Conservation (phyloP, 805 yeast species). For the Ogataea kodamae region DNA sequence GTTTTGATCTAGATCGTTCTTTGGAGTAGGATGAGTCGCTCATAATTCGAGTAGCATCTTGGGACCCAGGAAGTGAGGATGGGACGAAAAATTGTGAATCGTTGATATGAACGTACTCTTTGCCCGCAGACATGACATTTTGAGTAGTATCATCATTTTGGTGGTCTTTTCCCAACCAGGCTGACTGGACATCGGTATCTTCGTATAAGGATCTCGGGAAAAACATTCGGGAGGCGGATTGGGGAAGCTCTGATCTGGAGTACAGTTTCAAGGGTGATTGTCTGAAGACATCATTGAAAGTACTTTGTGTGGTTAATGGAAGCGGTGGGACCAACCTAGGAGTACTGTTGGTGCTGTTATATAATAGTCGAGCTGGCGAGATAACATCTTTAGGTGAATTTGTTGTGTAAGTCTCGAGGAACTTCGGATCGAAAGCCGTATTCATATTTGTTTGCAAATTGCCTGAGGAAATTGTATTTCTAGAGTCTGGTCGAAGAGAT, state of each 20-base stretch:
- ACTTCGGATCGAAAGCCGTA: constrained; percentile 15
- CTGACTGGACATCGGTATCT: constrained; percentile 13
- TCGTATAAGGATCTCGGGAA: constrained; percentile 18
- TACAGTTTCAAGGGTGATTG: constrained; percentile 17
- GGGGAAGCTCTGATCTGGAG: constrained; percentile 12
- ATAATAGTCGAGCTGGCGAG: constrained; percentile 18
- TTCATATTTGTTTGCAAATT: constrained; percentile 8
- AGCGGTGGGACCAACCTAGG: constrained; percentile 8
- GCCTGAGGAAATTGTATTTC: constrained; percentile 10
- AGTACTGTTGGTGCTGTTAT: constrained; percentile 12
- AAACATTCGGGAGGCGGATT: constrained; percentile 12
- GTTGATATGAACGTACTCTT: constrained; percentile 15
- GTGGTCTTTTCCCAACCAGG: constrained; percentile 14
- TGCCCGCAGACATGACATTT: constrained; percentile 14
- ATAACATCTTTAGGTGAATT: constrained; percentile 17
- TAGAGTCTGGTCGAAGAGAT: constrained; percentile 11
- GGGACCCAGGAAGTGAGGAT: constrained; percentile 20
- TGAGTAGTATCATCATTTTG: constrained; percentile 17
- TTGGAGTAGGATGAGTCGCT: constrained; percentile 14
- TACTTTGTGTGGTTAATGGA: constrained; percentile 9
- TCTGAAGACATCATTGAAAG: constrained; percentile 13
- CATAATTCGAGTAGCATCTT: constrained; percentile 14
- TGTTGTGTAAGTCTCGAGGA: constrained; percentile 15
- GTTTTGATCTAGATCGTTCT: constrained; percentile 9
- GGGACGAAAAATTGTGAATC: constrained; percentile 17